A percentile compares a stretch with the other conserved stretches of the same genome.
Conservation (phyloP, 108 stramenopile species). For the Discostella stelligeroides region DNA sequence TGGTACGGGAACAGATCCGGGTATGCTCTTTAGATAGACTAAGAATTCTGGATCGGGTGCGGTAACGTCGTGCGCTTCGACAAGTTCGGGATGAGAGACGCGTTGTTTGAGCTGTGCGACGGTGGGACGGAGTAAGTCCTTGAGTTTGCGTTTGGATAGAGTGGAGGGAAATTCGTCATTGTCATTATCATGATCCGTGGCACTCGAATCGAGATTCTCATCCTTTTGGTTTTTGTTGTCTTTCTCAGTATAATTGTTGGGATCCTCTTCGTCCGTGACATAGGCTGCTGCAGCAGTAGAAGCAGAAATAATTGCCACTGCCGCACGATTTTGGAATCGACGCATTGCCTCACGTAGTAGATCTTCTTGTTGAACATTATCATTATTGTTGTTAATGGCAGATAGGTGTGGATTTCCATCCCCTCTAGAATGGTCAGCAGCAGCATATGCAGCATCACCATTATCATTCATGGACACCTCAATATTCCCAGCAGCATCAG, state of each 20-base stretch:
- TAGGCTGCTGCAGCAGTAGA: conserved; percentile 49
- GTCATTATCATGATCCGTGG: conserved; percentile 25
- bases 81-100: conserved; percentile 85
- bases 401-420: conserved; percentile 1
- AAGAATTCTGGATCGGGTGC: conserved; percentile 94
- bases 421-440: conserved; percentile 12
- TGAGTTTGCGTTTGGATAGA: conserved; percentile 87
- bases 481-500: conserved; percentile 6
- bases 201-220: background rate
- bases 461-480: conserved; percentile 3
- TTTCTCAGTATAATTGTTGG: background rate
- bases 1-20: conserved; percentile 95
- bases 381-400: background rate
- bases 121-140: conserved; percentile 84
- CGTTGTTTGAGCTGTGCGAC: conserved; percentile 96
- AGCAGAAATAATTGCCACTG: too few species aligned
- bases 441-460: too few species aligned
- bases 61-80: conserved; percentile 98
- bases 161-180: conserved; percentile 45
- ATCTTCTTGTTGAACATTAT: conserved; percentile 19
- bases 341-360: conserved; percentile 58
- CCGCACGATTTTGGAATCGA: conserved; percentile 65
- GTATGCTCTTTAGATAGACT: conserved; percentile 83
- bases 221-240: background rate
- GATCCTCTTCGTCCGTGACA: conserved; percentile 57